Evolutionary conservation across 176 grass and related monocot species (phyloP), one percentile per base, ranked within the genome.

Genomic region (Typha latifolia): DNA sequence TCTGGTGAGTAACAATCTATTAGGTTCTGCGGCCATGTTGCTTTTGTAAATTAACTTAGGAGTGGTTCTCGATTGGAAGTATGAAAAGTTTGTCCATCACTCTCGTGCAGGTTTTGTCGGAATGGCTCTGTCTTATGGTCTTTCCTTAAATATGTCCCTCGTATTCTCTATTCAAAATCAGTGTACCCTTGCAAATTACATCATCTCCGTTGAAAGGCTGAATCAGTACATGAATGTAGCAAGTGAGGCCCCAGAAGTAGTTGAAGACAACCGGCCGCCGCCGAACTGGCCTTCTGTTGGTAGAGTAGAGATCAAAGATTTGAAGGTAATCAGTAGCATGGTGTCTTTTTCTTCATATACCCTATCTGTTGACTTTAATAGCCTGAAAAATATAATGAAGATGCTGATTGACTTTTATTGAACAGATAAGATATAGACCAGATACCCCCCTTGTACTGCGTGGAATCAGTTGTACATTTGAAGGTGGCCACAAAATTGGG

Each of bases 71-170:
- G 27, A 29, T 29, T 29, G 27, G 27, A 29, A 29, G 27, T 29
- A 29, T 29, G 27, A 29, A 29, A 59, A n/a, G 16, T 19, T 59
- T 59, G 11, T 19, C 31, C 3, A 34, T 19, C 2, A 51, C 70
- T 67, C 48, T 16, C 16, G 63, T 51, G 53, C 86, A 99, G 94
- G 89, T 48, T 93, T 93, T 84, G 81, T 99, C 21, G 89, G 94
- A 70, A 87, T 99, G 89, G 94, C 85, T 48, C 70, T 97, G 64
- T 97, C 94, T 20, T 93, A 97, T 80, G 94, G 94, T 31, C 81
- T 97, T 53, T 93, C 94, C 24, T 61, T 99, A 63, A 99, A 99
- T 69, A 80, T 69, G 12, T 87, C 83, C 1, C 77, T 99, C 52
- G 81, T 91, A 52, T 77, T 49, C 49, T 99, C 94, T 29, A 93